Evolutionary conservation across 106 monocot genomes (phyloP), one percentile per base, ranked within the genome.

Genomic region (Dactylorhiza incarnata): DNA sequence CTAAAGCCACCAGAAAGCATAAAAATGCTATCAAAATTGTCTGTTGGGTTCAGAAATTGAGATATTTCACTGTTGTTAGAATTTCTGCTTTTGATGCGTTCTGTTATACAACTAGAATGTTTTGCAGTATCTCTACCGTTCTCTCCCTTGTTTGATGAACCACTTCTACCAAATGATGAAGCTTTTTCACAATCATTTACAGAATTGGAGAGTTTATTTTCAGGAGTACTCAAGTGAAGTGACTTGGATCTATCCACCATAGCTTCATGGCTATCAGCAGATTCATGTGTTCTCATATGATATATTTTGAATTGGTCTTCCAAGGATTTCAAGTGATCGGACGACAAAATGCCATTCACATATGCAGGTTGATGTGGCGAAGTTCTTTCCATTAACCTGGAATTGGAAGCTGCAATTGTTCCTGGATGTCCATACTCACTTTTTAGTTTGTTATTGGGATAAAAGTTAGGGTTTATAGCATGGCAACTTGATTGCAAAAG

Each of bases 121-220:
- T 61, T 77, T 73, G 47, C 20, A 50, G 56, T 67, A 49, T 43
- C 76, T 58, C 69, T 72, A 77, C 16, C 13, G 49, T n/a, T 76
- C 80, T 78, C 47, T 70, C 5, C 47, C 55, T 63, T 72, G 3
- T 66, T 71, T 43, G 17, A 71, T 66, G 72, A 75, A 47, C 73
- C 74, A 56, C 48, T 66, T 55, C n/a, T 80, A 20, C 62, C 53
- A 78, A 75, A 48, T 43, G 46, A 71, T 29, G 54, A 23, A 61
- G 61, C 61, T 61, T n/a, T 7, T 5, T 61, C 23, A 61, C 22
- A 61, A 61, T 7, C 10, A 9, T 23, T 23, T 22, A 5, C 11
- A 9, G 63, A 63, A 24, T 24, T 11, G 11, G 24, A 63, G 7
- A 63, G 63, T 63, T 63, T 63, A 63, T 22, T 9, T 63, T 63